A percentile compares a stretch with the other conserved stretches of the same genome.
phyloP scores from a whole-genome alignment of 2,329 filamentous ascomycete genomes.

The Penicillium decumbens region DNA sequence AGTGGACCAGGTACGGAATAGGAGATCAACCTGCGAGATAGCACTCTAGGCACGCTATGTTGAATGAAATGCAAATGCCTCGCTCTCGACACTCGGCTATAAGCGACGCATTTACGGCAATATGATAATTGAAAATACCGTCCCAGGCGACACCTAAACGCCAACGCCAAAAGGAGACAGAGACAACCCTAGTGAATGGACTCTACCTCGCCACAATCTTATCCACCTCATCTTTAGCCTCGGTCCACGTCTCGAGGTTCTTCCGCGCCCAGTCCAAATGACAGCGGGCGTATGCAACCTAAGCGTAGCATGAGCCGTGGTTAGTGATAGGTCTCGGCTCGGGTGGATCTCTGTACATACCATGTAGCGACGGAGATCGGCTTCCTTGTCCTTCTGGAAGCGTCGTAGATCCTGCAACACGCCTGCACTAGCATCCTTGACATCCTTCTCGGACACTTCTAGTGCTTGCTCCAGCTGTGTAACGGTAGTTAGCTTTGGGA shows the following conservation, averaged over 20 bases:
- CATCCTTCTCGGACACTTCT: slow-evolving; percentile 81
- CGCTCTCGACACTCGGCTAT: background rate
- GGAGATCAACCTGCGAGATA: background rate
- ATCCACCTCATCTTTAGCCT: slow-evolving; percentile 77
- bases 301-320: slow-evolving; percentile 5
- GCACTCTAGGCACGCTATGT: background rate
- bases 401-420: slow-evolving; percentile 85
- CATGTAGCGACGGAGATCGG: slow-evolving; percentile 91
- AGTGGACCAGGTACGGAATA: too few species aligned
- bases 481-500: background rate
- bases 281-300: slow-evolving; percentile 88
- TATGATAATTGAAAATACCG: background rate
- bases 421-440: slow-evolving; percentile 84
- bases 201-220: slow-evolving; percentile 63
- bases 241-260: slow-evolving; percentile 86
- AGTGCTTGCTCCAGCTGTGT: slow-evolving; percentile 82
- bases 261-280: slow-evolving; percentile 94
- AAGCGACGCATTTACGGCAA: background rate
- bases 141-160: background rate
- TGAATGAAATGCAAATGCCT: background rate
- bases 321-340: slow-evolving; percentile 1
- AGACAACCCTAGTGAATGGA: background rate
- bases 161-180: background rate
- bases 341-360: slow-evolving; percentile 45
- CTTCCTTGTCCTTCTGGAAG: slow-evolving; percentile 94